Evolutionary conservation across 2,329 filamentous ascomycete genomes (phyloP).

Genomic region (Magnaporthiopsis rhizophila): DNA sequence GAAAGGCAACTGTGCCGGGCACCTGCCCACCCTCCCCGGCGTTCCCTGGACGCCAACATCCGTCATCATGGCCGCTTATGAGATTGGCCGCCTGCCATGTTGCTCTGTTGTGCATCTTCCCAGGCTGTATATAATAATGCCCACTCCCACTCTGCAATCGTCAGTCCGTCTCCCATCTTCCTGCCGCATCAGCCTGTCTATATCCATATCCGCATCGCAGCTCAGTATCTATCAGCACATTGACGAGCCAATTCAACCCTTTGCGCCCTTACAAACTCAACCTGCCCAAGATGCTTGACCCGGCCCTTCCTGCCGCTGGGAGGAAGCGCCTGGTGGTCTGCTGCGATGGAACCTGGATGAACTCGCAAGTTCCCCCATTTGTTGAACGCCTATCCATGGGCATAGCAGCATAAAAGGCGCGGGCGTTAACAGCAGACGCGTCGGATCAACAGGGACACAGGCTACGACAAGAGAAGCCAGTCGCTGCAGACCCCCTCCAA

Average conservation of each 20-base stretch:
- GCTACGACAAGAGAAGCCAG: conserved; percentile 33
- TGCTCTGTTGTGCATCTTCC: no score
- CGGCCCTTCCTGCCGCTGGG: conserved; percentile 1
- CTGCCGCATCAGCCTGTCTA: background rate
- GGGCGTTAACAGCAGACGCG: conserved; percentile 9
- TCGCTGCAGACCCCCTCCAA: conserved; percentile 47
- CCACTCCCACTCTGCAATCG: background rate
- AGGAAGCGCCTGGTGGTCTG: conserved; percentile 42
- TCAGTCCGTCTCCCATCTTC: background rate
- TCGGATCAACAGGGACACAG: conserved; percentile 29
- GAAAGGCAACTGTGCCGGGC: no score
- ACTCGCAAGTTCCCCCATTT: conserved; percentile 24
- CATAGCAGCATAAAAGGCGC: background rate
- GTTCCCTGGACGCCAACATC: no score
- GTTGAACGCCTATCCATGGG: background rate
- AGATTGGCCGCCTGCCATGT: no score
- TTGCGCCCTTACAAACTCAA: background rate
- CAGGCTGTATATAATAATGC: no score
- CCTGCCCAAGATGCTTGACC: background rate
- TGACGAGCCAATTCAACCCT: background rate
- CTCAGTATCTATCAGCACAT: background rate
- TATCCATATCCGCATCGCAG: background rate
- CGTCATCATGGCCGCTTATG: no score
- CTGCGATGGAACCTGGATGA: conserved; percentile 48
- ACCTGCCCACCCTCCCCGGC: no score